Base-by-base conservation (phyloP, 1,284 basidiomycete genomes). In the Sporisorium reilianum region DNA sequence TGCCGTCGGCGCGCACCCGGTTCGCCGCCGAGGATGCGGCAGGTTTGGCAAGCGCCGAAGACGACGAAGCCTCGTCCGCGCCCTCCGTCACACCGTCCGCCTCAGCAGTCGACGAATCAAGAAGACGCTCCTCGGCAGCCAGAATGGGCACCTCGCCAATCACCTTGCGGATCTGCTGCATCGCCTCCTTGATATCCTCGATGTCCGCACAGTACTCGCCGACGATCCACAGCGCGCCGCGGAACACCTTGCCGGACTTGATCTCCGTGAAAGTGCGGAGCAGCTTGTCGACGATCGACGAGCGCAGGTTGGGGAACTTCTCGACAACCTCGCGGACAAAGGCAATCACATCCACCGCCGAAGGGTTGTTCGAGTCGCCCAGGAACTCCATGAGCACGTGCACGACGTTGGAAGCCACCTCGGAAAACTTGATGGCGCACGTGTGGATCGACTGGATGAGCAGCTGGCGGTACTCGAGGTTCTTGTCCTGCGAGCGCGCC, bases 381-480 rank as follows among this genome's bases (percentile, higher is more conserved):
- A 99, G 89, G 90, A 99, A 99, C 83, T 98, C 95, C 94, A 99
- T 97, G 56, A 99, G 89, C 3, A 95, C 95, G 78, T 96, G 93
- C 0, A 99, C 95, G 50, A 99, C 96, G 76, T 92, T 95, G 5
- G 93, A 93, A 3, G 96, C 96, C 16, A 99, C 93, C 85, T 99
- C 96, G n/a, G 94, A 95, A 88, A 97, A 98, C 81, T 92, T 93
- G 88, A 98, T 92, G 9, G 96, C 96, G 80, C 94, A 96, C 55
- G 97, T 89, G 85, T 99, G 97, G 78, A 99, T 97, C 53, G 93
- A 95, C 86, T 98, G 95, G 79, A 99, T 98, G 70, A 99, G 90
- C 1, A 99, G 89, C 84, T 98, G 96, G 49, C 96, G 90, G 86
- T 98, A 98, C 84, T 99, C 96, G 11, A 93, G 88, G 42, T 69